Evolutionary conservation across 2,329 filamentous ascomycete species (phyloP), one percentile per base, ranked within the genome.

Genomic region (Fusarium brachygibbosum): DNA sequence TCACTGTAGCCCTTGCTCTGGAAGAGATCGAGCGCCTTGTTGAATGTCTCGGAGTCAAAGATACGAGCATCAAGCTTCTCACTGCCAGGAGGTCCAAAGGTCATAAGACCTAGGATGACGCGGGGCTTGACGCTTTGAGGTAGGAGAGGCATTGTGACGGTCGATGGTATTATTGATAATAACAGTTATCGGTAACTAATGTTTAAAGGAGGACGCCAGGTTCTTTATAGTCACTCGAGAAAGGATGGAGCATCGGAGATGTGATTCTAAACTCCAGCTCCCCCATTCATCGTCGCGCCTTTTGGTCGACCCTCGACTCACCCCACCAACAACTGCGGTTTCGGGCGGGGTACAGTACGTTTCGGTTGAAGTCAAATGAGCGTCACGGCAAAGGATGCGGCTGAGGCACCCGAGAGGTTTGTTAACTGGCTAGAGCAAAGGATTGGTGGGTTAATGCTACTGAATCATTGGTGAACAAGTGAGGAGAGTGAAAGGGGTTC

Each of bases 61-160:
- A 97, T 89, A 45, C 93, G 89, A 44, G 91, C 92, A 35, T 92
- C 93, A 14, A 76, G 72, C 14, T 76, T 71, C 61, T 85, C 84
- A 59, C 88, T 86, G 4, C 66, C 66, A n/a, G 66, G 66, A n/a
- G 92, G 88, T 31, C 91, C 92, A 82, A 93, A 94, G 76, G 91
- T 94, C 93, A 97, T 96, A 56, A 94, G 85, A 69, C 93, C 93
- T 38, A 97, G 88, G 83, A 97, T 93, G 74, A 93, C 84, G 68
- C 91, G 87, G 68, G 90, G 86, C 71, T 88, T 91, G 57, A 77
- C 75, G 34, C 76, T 77, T 48, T 79, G 78, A 16, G 75, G 77
- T 69, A 84, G 71, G 64, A 85, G 82, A 76, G 84, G 82, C 84
- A 86, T 86, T 31, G 69, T 81, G 75, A 17, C 17, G 37, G 25